Evolutionary conservation across 2,329 filamentous ascomycete genomes (phyloP).

Genomic region (Colletotrichum filicis): DNA sequence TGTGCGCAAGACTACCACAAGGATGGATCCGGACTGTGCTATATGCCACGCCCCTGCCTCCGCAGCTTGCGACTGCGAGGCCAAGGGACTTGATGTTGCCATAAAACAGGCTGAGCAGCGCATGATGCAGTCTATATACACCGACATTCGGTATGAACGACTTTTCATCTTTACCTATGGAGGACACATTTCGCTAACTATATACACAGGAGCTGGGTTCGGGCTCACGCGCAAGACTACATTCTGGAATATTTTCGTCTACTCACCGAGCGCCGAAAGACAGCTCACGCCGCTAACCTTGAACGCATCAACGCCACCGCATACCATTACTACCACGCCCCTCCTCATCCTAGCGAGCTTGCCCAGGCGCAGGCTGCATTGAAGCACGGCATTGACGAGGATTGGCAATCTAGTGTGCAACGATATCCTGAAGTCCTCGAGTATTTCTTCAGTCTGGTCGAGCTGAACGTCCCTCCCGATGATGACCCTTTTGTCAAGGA

Average conservation of each 20-base stretch:
- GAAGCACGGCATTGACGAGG: conserved; percentile 80
- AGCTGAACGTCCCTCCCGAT: conserved; percentile 72
- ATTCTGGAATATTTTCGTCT: conserved; percentile 73
- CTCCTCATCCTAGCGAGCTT: conserved; percentile 71
- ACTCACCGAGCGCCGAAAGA: conserved; percentile 70
- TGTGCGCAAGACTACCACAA: conserved; percentile 60
- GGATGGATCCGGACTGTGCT: conserved; percentile 77
- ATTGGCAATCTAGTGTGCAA: conserved; percentile 81
- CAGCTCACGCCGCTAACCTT: conserved; percentile 64
- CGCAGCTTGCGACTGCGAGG: conserved; percentile 72
- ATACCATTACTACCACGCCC: conserved; percentile 66
- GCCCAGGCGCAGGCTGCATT: conserved; percentile 72
- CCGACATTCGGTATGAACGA: conserved; percentile 68
- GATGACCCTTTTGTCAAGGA: conserved; percentile 69
- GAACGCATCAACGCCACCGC: conserved; percentile 66
- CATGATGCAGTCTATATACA: conserved; percentile 72
- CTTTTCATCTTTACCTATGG: background rate
- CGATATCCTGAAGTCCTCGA: conserved; percentile 85
- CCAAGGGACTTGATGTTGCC: conserved; percentile 71
- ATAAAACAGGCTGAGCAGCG: conserved; percentile 71
- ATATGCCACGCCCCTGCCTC: conserved; percentile 71
- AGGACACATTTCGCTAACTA: conserved; percentile 37
- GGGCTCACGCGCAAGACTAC: conserved; percentile 73
- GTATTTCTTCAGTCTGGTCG: conserved; percentile 80
- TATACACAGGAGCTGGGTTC: conserved; percentile 67